Base-by-base conservation (phyloP, 1,139 yeast species). In the Kluyveromyces marxianus region DNA sequence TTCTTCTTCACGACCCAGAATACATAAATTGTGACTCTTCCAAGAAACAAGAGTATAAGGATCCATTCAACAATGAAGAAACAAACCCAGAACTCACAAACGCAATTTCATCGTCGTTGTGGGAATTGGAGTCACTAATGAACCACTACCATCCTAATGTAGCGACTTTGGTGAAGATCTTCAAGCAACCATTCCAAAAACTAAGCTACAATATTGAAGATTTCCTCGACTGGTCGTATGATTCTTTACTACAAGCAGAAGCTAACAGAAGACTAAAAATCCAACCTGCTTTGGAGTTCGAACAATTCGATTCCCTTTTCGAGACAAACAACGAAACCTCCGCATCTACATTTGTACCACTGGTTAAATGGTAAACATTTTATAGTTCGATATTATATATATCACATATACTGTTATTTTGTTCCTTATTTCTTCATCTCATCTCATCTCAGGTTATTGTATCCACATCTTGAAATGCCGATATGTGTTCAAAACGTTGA, bases 71-170 rank as follows among this genome's bases (percentile, higher is more conserved):
- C 53, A 68, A 71, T 34, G 50, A 65, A 1, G 95, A 85, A 58
- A 46, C 51, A 1, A 88, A 92, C 60, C 98, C 98, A 2, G 71
- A 84, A 48, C 70, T 75, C 49, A 84, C 97, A 0, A 71, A 77
- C 30, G 97, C 98, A 2, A 70, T 90, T 38, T 82, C 76, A 5
- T 85, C 96, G 1, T 89, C 97, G 0, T 67, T 90, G 40, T 92
- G 98, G 98, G 98, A 92, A 64, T 63, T 92, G 48, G 88, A 85
- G 51, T 74, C 95, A 0, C 68, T 86, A 49, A 80, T 83, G 73
- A 68, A 77, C n/a, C 99, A 92, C 64, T 92, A 88, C 60, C 97
- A 92, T 66, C 97, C 98, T 7, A 92, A 92, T 58, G 87, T 94
- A 25, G 92, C 97, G 2, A 85, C 97, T 0, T 71, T 92, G 56